These are phyloP conservation scores for Mucor velutinosus DNA, from an alignment of 371 early-diverging fungal species.

Conservation along the genomic window DNA sequence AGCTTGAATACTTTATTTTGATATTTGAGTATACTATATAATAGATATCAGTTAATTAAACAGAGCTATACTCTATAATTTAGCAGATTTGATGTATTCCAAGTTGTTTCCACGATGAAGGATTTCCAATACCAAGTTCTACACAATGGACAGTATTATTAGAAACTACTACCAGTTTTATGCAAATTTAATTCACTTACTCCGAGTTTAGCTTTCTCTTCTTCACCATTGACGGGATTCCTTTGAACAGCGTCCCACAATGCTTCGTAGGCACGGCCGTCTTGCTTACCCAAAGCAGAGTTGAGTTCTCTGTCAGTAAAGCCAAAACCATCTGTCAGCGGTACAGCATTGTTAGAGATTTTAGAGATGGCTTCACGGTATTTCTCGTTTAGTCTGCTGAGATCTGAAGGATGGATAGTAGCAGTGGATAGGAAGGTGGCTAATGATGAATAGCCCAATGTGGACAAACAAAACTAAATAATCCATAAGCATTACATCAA, in stretches of 20 bases:
- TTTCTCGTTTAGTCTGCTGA: slow-evolving; percentile 24
- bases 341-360: slow-evolving; percentile 63
- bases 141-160: neutral
- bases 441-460: slow-evolving; percentile 25
- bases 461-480: slow-evolving; percentile 37
- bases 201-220: slow-evolving; percentile 13
- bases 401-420: slow-evolving; percentile 33
- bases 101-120: slow-evolving; percentile 26
- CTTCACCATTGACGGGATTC: slow-evolving; percentile 61
- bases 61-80: slow-evolving; percentile 8
- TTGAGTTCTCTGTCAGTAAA: slow-evolving; percentile 64
- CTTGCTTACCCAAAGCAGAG: slow-evolving; percentile 64
- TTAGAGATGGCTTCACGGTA: slow-evolving; percentile 25
- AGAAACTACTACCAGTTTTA: neutral
- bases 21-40: too few species aligned
- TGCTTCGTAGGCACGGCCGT: slow-evolving; percentile 73
- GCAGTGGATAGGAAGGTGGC: slow-evolving; percentile 42
- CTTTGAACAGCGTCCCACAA: slow-evolving; percentile 64
- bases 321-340: slow-evolving; percentile 72
- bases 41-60: too few species aligned
- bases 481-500: too few species aligned
- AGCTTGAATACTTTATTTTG: too few species aligned
- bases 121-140: slow-evolving; percentile 27
- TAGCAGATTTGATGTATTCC: slow-evolving; percentile 16
- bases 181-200: slow-evolving; percentile 6